These are phyloP conservation scores for Rhododendron ferrugineum DNA, from an alignment of 148 eudicot species.

Conservation along the genomic window DNA sequence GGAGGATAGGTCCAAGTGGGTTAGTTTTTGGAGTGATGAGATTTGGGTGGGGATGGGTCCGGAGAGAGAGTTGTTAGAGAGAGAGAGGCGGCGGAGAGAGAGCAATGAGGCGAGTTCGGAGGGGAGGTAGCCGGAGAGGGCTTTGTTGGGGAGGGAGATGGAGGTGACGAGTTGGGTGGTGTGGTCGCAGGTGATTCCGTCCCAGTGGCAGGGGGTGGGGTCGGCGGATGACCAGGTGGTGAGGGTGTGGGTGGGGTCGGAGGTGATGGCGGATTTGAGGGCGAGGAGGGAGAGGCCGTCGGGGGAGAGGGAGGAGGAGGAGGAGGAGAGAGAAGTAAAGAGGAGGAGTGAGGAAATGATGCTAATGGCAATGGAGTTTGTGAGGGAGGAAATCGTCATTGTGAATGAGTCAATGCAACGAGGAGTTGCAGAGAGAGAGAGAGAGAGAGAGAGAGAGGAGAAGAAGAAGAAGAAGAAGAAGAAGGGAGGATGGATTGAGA, in stretches of 20 bases:
- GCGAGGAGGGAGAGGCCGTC: slow-evolving; percentile 70
- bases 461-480: too few relatives aligned
- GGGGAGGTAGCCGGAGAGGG: slow-evolving; percentile 75
- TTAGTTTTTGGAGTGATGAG: slow-evolving; percentile 26
- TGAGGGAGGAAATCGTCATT: too few relatives aligned
- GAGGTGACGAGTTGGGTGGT: slow-evolving; percentile 31
- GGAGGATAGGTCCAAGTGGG: slow-evolving; percentile 55
- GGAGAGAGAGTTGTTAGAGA: slow-evolving; percentile 46
- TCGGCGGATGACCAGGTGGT: too few relatives aligned
- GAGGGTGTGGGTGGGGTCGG: slow-evolving; percentile 46
- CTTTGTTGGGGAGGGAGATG: slow-evolving; percentile 44
- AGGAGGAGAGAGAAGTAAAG: neutral
- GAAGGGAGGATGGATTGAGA: neutral
- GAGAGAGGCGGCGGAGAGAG: slow-evolving; percentile 48
- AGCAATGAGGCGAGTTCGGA: slow-evolving; percentile 70
- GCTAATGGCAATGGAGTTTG: slow-evolving; percentile 1
- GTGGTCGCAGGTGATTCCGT: slow-evolving; percentile 49
- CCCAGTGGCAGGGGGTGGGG: slow-evolving; percentile 60
- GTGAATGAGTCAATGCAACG: slow-evolving; percentile 26
- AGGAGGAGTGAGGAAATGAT: slow-evolving; percentile 13
- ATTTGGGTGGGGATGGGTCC: slow-evolving; percentile 59
- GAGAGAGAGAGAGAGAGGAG: neutral
- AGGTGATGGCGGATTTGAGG: slow-evolving; percentile 63
- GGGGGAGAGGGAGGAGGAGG: slow-evolving; percentile 48
- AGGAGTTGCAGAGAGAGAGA: slow-evolving; percentile 28